Evolutionary conservation across 257 asterid species (phyloP), one percentile per base, ranked within the genome.

Genomic region (Solanum commersonii): DNA sequence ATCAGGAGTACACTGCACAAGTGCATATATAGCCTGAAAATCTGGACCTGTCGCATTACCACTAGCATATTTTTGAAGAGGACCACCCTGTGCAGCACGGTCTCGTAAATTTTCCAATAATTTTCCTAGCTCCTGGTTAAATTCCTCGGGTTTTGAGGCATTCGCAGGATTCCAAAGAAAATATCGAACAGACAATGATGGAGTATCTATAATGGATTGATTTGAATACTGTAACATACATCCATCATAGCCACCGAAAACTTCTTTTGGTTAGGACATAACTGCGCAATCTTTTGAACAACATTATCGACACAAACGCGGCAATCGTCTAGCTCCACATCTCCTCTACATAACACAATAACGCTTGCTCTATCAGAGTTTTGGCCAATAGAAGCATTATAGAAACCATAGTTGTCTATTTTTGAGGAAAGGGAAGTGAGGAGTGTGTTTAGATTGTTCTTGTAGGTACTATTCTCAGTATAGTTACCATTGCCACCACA

Each of bases 1-100:
- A 81, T 91, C 93, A 10, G 93, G 91, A 8, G 90, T 91, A 38
- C 93, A 91, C 87, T 89, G 91, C 72, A 34, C 77, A 15, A 86
- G 77, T 1, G 84, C 90, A 84, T 13, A 83, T 3, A 89, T 84
- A 11, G 56, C 4, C 78, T 42, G 87, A 25, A 8, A n/a, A 25
- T 84, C n/a, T 18, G 87, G 52, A 63, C 16, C 40, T 25, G 46
- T 63, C 22, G 29, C 34, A 60, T 56, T n/a, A 40, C 38, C 89
- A 5, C 13, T 78, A 2, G 92, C 92, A 33, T 77, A 91, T 15
- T 90, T 91, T 56, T 63, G 8, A 2, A 38, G 37, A 0, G 85
- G 34, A 52, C 72, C 81, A 10, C 81, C 87, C 8, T 8, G 0
- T 37, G 38, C 87, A 7, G 92, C 89, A 14, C 27, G 18, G 10